Evolutionary conservation across 148 eudicot genomes (phyloP).

Genomic region (Rhododendron molle): DNA sequence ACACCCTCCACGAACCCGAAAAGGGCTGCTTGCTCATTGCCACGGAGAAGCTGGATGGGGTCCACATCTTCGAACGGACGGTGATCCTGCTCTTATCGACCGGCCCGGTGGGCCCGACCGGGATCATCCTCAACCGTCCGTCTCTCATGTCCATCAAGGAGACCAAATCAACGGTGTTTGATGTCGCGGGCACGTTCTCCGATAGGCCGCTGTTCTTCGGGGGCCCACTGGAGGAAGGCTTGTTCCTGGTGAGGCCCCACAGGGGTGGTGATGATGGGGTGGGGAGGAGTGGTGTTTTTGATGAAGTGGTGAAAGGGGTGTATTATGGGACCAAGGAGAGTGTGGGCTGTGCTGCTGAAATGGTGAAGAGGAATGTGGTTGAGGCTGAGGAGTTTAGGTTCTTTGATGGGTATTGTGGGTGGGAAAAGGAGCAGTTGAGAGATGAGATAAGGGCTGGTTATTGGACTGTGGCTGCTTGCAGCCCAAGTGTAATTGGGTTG

Average conservation of each 20-base stretch:
- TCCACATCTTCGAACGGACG: constrained; percentile 88
- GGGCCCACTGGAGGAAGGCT: constrained; percentile 71
- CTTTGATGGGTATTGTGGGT: constrained; percentile 93
- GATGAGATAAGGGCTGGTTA: constrained; percentile 79
- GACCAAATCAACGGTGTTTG: constrained; percentile 51
- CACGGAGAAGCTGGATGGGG: constrained; percentile 82
- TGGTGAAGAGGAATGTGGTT: constrained; percentile 79
- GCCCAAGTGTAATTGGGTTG: constrained; percentile 62
- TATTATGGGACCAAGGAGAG: constrained; percentile 75
- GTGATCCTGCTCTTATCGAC: constrained; percentile 71
- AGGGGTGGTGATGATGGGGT: constrained; percentile 34
- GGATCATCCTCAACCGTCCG: constrained; percentile 78
- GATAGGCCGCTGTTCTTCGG: constrained; percentile 71
- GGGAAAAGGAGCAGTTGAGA: constrained; percentile 72
- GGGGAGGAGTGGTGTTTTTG: constrained; percentile 61
- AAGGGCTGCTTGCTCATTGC: constrained; percentile 86
- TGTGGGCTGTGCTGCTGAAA: constrained; percentile 77
- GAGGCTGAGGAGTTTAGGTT: constrained; percentile 60
- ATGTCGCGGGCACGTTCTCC: constrained; percentile 50
- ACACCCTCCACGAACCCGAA: constrained; percentile 70
- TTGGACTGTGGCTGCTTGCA: constrained; percentile 88
- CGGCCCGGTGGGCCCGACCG: constrained; percentile 73
- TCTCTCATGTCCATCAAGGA: constrained; percentile 96
- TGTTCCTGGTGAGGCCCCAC: constrained; percentile 55
- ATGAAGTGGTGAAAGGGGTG: constrained; percentile 76